Base-by-base conservation (phyloP, 345 rosid genomes). In the Carallia pectinifolia region DNA sequence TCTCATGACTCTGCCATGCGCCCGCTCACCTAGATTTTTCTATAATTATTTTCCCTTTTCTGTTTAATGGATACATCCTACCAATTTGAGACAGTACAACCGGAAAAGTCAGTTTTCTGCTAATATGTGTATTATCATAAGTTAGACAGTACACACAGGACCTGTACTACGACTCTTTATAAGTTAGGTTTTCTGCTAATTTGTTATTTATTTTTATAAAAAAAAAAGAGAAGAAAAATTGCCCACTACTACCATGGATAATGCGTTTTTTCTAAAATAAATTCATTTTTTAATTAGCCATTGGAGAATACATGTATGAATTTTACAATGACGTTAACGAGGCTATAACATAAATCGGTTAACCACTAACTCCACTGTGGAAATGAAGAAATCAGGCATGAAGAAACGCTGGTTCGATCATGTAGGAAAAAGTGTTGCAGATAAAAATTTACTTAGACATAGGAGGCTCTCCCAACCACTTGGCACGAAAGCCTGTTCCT, bases 401-500 rank as follows among this genome's bases (percentile, higher is more conserved):
- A 74, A 62, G 2, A 30, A 40, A 27, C 2, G 17, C 52, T 62
- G 61, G 68, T 48, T 53, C 27, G 7, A n/a, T 5, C 53, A 5
- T 66, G 64, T 61, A 33, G 13, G 5, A 23, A 55, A 2, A 55
- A 4, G 10, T 23, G 5, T 55, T 55, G 5, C 31, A 58, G 13
- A 31, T 29, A 16, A 29, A 48, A 9, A 0, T 13, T 47, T 60
- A 62, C 70, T 81, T 82, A 16, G 84, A 66, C 58, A 80, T 71
- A 2, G 90, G 85, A 77, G 93, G 93, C 74, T 86, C 73, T 68
- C 84, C 91, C 86, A 94, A 82, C 97, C 98, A 94, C 80, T 86
- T 87, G 64, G 98, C 98, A n/a, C 96, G 96, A 77, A 88, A 94
- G 2, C 98, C 93, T 1, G 98, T 94, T 80, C 96, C 98, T 77